phyloP scores from a whole-genome alignment of 2,329 filamentous ascomycete genomes.

The Ramularia endophylla region DNA sequence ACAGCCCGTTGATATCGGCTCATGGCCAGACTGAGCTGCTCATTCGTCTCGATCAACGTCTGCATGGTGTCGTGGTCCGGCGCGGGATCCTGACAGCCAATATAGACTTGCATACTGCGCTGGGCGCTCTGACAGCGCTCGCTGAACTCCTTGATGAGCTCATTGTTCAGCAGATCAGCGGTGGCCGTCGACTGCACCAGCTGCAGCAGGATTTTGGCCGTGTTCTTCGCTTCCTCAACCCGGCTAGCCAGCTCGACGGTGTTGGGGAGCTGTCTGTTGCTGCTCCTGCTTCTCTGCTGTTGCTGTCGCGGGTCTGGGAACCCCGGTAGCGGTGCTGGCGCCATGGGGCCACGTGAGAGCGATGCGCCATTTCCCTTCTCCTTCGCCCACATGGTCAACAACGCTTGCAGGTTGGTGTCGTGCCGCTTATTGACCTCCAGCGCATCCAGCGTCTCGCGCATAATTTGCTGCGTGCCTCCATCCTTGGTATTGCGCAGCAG shows the following conservation, averaged over 20 bases:
- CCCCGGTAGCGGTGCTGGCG: no score
- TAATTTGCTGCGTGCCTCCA: constrained; percentile 71
- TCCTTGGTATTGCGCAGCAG: constrained; percentile 67
- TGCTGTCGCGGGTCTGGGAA: constrained; percentile 2
- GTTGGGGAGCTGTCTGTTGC: constrained; percentile 46
- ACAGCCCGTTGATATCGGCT: constrained; percentile 80
- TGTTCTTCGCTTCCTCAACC: constrained; percentile 84
- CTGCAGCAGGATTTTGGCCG: constrained; percentile 86
- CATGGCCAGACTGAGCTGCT: constrained; percentile 75
- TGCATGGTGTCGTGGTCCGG: constrained; percentile 94
- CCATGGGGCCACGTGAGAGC: constrained; percentile 12
- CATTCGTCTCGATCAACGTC: constrained; percentile 88
- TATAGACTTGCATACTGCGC: constrained; percentile 78
- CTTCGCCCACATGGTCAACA: constrained; percentile 83
- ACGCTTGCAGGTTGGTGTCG: constrained; percentile 65
- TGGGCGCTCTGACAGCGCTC: constrained; percentile 78
- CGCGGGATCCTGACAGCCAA: constrained; percentile 67
- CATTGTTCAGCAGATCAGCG: constrained; percentile 68
- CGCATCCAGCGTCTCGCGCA: constrained; percentile 78
- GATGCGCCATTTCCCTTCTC: constrained; percentile 56
- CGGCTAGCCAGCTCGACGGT: constrained; percentile 73
- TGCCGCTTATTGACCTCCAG: constrained; percentile 66
- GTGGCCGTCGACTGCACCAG: constrained; percentile 80
- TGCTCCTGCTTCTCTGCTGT: constrained; percentile 4
- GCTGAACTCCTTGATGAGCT: constrained; percentile 88